Conservation (phyloP, 1,284 basidiomycete genomes). For the Phenoliferia sp. region DNA sequence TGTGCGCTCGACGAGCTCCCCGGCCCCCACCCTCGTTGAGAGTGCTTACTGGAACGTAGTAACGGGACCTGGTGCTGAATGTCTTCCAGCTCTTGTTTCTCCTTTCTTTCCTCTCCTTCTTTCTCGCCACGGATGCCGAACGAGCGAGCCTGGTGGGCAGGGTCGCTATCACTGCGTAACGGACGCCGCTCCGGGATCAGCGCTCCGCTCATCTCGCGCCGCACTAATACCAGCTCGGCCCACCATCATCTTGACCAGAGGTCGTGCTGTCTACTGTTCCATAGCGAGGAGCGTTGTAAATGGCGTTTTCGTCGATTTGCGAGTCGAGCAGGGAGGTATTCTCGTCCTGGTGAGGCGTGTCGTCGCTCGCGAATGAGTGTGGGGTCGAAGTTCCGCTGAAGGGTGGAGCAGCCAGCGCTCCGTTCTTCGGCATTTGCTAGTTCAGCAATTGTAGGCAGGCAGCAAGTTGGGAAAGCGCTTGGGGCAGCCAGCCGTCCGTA, state of each 20-base stretch:
- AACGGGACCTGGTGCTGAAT: conserved; percentile 14
- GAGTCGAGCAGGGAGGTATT: background rate
- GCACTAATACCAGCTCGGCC: background rate
- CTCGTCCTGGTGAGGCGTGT: background rate
- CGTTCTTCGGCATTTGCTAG: background rate
- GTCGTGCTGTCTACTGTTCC: background rate
- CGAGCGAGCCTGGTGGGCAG: conserved; percentile 17
- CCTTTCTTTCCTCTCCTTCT: conserved; percentile 7
- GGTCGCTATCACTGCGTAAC: conserved; percentile 12
- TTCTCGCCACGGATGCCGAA: conserved; percentile 7
- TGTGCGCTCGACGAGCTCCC: background rate
- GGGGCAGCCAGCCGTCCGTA: too few relatives aligned
- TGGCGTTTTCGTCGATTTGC: background rate
- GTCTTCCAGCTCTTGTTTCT: conserved; percentile 12
- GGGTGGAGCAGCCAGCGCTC: background rate
- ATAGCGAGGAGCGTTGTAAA: background rate
- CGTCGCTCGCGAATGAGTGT: background rate
- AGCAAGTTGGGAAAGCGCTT: too few relatives aligned
- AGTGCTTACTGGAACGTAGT: conserved; percentile 33
- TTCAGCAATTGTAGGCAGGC: too few relatives aligned
- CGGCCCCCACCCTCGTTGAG: background rate
- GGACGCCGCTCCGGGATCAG: background rate
- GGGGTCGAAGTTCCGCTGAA: background rate
- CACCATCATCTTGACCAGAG: background rate
- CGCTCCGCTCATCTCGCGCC: background rate